Percentiles rank a stretch among this genome's conserved stretches.
Conservation (phyloP, 1,284 basidiomycete genomes). For the Trametes pubescens region DNA sequence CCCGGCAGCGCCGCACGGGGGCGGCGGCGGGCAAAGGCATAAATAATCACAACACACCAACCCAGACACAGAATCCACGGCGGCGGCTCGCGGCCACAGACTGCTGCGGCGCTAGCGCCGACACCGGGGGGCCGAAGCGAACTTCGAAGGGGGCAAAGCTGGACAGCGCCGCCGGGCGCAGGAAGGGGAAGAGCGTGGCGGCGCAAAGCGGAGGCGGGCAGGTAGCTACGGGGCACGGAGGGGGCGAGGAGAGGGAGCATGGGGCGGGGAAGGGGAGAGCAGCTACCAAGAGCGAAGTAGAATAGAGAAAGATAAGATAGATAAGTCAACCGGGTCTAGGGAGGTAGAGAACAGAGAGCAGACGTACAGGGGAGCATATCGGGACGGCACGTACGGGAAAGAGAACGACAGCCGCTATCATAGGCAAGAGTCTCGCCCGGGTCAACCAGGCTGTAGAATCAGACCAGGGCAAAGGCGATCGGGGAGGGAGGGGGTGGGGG, state of each 20-base stretch:
- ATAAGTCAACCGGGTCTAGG: conserved; percentile 29
- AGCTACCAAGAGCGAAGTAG: conserved; percentile 19
- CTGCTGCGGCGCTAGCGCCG: conserved; percentile 29
- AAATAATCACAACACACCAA: conserved; percentile 33
- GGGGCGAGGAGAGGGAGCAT: not conserved
- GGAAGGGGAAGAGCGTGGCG: conserved; percentile 12
- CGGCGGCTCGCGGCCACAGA: conserved; percentile 31
- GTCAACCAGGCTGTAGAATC: conserved; percentile 36
- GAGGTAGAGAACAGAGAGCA: conserved; percentile 5
- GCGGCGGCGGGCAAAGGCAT: conserved; percentile 16
- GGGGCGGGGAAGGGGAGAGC: conserved; percentile 1
- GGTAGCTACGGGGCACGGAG: not conserved
- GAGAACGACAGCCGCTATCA: conserved; percentile 28
- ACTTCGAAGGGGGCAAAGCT: conserved; percentile 10
- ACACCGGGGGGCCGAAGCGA: conserved; percentile 7
- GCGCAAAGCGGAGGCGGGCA: conserved; percentile 7
- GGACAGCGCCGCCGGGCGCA: conserved; percentile 20
- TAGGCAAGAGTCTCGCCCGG: conserved; percentile 36
- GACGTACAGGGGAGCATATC: conserved; percentile 29
- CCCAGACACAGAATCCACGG: conserved; percentile 23
- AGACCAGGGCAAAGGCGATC: conserved; percentile 35
- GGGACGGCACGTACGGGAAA: conserved; percentile 12
- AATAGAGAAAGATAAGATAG: conserved; percentile 33
- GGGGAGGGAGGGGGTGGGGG: conserved; percentile 10
- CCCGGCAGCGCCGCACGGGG: not conserved